Evolutionary conservation across 305 asterid species (phyloP).

Genomic region (Fraxinus albicans): DNA sequence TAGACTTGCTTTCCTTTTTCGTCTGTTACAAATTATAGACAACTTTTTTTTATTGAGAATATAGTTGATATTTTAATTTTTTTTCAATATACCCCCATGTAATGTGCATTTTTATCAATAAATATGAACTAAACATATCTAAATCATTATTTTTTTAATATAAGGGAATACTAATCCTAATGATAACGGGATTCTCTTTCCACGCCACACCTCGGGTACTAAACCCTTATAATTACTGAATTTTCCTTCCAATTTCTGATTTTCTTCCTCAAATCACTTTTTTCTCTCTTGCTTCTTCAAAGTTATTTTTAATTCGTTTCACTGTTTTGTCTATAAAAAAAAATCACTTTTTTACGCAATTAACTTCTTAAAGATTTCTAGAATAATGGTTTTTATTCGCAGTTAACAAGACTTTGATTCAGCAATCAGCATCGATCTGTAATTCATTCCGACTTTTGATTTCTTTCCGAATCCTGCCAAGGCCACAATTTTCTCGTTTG

Average conservation of each 20-base stretch:
- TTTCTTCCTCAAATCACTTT: too few relatives aligned
- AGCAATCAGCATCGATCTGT: not conserved
- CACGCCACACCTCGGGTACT: not conserved
- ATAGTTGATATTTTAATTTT: too few relatives aligned
- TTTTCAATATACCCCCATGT: too few relatives aligned
- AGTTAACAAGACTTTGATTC: not conserved
- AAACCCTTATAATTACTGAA: not conserved
- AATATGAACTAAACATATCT: too few relatives aligned
- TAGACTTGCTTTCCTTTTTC: too few relatives aligned
- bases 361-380: not conserved
- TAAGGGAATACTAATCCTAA: not conserved
- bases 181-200: not conserved
- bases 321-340: too few relatives aligned
- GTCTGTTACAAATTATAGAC: too few relatives aligned
- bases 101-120: too few relatives aligned
- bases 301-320: not conserved
- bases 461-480: not conserved
- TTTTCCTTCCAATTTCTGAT: not conserved
- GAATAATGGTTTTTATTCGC: not conserved
- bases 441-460: too few relatives aligned
- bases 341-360: not conserved
- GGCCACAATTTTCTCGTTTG: not conserved
- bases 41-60: too few relatives aligned
- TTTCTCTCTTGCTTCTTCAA: not conserved
- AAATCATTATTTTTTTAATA: too few relatives aligned